Conservation (phyloP, 495 filamentous ascomycete species). For the Penicillium herquei region DNA sequence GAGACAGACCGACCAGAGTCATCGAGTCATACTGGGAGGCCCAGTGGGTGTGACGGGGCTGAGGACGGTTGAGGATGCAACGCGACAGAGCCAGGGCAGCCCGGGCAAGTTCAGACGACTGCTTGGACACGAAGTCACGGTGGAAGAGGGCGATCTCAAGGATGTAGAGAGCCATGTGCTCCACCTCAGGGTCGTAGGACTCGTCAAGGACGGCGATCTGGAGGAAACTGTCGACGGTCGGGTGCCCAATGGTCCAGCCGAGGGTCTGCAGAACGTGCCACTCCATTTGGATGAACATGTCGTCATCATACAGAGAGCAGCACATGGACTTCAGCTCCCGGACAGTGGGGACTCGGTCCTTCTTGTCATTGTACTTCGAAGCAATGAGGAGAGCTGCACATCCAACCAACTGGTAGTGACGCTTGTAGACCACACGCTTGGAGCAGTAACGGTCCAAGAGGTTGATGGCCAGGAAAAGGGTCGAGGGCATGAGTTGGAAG, state of each 20-base stretch:
- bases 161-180: constrained; percentile 93
- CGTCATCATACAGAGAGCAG: constrained; percentile 95
- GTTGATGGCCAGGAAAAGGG: constrained; percentile 93
- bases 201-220: constrained; percentile 68
- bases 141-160: constrained; percentile 93
- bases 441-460: constrained; percentile 97
- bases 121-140: constrained; percentile 88
- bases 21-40: constrained; percentile 75
- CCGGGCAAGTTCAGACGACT: constrained; percentile 85
- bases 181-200: constrained; percentile 73
- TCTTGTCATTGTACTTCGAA: constrained; percentile 97
- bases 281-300: constrained; percentile 99
- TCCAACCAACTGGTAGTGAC: constrained; percentile 96
- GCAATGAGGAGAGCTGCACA: constrained; percentile 95
- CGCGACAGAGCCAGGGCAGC: constrained; percentile 82
- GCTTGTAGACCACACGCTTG: constrained; percentile 96
- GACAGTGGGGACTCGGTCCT: constrained; percentile 94
- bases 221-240: constrained; percentile 90
- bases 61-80: constrained; percentile 78
- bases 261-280: constrained; percentile 99
- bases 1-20: constrained; percentile 77
- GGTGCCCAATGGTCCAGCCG: constrained; percentile 92
- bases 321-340: constrained; percentile 98
- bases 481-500: constrained; percentile 91
- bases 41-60: constrained; percentile 74